Evolutionary conservation across 768 basidiomycete genomes (phyloP).

Genomic region (Tricholoma sp.): DNA sequence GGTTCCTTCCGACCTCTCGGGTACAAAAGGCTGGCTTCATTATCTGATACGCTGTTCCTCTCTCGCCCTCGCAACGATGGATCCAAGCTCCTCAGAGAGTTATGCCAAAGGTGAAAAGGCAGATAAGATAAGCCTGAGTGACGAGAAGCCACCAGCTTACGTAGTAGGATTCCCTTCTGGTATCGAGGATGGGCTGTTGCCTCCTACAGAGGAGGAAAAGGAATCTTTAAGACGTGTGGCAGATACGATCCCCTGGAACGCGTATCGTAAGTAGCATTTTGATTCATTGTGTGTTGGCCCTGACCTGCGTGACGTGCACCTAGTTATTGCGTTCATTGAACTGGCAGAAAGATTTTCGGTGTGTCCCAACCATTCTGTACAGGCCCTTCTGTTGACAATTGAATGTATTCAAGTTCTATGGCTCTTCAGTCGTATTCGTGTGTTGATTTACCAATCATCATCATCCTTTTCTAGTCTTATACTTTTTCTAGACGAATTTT

Average conservation of each 20-base stretch:
- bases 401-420: slow-evolving; percentile 30
- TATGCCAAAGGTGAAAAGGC: background rate
- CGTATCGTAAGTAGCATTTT: slow-evolving; percentile 36
- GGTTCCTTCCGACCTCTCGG: no score
- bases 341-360: slow-evolving; percentile 74
- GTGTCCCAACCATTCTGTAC: slow-evolving; percentile 10
- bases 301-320: background rate
- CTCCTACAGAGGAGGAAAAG: slow-evolving; percentile 61
- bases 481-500: slow-evolving; percentile 55
- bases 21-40: background rate
- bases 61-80: background rate
- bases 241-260: slow-evolving; percentile 54
- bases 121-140: background rate
- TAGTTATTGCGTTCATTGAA: slow-evolving; percentile 65
- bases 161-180: slow-evolving; percentile 13
- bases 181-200: slow-evolving; percentile 50
- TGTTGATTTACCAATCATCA: slow-evolving; percentile 4
- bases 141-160: slow-evolving; percentile 1
- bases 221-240: slow-evolving; percentile 55
- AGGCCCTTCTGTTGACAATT: background rate
- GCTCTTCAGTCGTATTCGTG: slow-evolving; percentile 47
- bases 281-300: background rate
- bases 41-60: background rate
- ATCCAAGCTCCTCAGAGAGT: background rate
- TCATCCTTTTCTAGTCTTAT: background rate